Conservation (phyloP, 78 protist genomes). For the Dictyostelium citrinum region DNA sequence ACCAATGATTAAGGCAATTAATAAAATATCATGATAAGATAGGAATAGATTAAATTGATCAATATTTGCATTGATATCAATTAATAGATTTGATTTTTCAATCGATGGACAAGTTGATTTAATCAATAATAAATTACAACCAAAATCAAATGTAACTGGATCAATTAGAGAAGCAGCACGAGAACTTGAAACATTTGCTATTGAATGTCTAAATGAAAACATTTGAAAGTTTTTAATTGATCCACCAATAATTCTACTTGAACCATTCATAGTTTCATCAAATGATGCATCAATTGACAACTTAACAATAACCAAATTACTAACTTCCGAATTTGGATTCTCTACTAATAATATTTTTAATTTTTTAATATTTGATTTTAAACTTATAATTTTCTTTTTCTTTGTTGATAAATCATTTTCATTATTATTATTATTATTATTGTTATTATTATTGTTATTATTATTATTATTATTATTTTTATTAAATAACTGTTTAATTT, state of each 20-base stretch:
- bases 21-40: constrained; percentile 50
- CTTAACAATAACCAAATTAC: constrained; percentile 48
- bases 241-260: neutral
- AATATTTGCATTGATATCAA: neutral
- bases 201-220: constrained; percentile 44
- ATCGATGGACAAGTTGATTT: neutral
- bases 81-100: neutral
- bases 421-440: neutral
- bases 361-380: constrained; percentile 17
- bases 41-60: constrained; percentile 43
- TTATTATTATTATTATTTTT: neutral
- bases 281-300: neutral
- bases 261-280: constrained; percentile 8
- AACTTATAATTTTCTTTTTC: neutral
- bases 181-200: constrained; percentile 22
- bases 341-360: constrained; percentile 46
- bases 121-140: neutral
- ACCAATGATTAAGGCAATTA: constrained; percentile 24
- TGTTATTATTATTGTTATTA: neutral
- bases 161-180: constrained; percentile 59
- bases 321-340: neutral
- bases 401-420: neutral
- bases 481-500: neutral
- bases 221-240: constrained; percentile 7
- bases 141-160: constrained; percentile 28